Evolutionary conservation across 2,329 filamentous ascomycete species (phyloP).

Genomic region (Colletotrichum liriopes): DNA sequence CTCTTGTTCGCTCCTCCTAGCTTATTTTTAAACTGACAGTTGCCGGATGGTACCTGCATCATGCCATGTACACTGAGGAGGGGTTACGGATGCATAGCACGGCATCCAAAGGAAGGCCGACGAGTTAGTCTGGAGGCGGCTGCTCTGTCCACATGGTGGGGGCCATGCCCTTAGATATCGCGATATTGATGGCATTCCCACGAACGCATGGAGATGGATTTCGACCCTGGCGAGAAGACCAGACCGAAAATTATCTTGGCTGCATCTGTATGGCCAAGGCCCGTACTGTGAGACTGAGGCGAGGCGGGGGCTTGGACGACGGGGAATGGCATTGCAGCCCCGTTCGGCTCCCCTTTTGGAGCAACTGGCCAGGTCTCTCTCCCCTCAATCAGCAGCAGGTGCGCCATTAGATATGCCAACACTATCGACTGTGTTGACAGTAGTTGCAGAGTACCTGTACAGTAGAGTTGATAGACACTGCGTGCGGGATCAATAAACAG

Average conservation of each 20-base stretch:
- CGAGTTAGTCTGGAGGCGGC: conserved; percentile 7
- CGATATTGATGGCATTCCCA: background rate
- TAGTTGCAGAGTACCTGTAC: conserved; percentile 3
- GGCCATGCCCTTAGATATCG: background rate
- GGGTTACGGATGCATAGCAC: background rate
- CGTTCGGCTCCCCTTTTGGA: background rate
- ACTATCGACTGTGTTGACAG: background rate
- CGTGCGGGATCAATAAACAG: background rate
- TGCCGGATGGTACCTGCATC: background rate
- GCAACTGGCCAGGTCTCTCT: background rate
- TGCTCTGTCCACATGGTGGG: conserved; percentile 1
- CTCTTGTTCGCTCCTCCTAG: conserved; percentile 6
- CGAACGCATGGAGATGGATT: conserved; percentile 13
- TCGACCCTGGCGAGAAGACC: background rate
- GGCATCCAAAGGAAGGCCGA: background rate
- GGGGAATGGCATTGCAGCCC: background rate
- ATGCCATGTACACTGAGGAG: background rate
- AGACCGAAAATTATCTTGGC: background rate
- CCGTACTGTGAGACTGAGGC: conserved; percentile 3
- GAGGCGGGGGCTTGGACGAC: background rate
- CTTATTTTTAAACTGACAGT: background rate
- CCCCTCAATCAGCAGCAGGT: background rate
- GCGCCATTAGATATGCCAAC: background rate
- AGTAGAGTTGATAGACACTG: background rate
- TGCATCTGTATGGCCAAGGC: conserved; percentile 2